Evolutionary conservation across 768 basidiomycete species (phyloP).

Genomic region (Serendipita sp.): DNA sequence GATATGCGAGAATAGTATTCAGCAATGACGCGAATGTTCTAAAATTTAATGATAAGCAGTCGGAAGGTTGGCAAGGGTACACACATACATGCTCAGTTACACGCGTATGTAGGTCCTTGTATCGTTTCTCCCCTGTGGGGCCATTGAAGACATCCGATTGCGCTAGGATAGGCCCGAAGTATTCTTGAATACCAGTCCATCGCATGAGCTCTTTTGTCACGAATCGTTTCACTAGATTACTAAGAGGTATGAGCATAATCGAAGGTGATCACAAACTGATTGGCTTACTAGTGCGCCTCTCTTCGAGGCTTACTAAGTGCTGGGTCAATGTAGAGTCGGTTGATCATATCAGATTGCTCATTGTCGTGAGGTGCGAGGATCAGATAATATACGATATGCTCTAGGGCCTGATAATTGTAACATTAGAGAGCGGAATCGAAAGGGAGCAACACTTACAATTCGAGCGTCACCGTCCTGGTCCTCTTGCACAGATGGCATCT

Average conservation of each 20-base stretch:
- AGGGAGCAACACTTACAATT: constrained; percentile 26
- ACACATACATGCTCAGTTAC: constrained; percentile 86
- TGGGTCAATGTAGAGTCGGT: constrained; percentile 68
- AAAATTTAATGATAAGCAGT: constrained; percentile 3
- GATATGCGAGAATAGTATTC: constrained; percentile 92
- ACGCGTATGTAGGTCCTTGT: constrained; percentile 90
- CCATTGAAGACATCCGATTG: constrained; percentile 67
- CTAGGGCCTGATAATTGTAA: constrained; percentile 50
- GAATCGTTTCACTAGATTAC: constrained; percentile 89
- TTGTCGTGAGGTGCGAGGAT: constrained; percentile 89
- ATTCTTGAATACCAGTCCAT: constrained; percentile 83
- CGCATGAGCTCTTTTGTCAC: constrained; percentile 86
- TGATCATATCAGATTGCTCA: constrained; percentile 93
- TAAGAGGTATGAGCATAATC: constrained; percentile 18
- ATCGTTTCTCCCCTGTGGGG: constrained; percentile 44
- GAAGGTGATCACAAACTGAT: background rate
- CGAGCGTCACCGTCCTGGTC: constrained; percentile 51
- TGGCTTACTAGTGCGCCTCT: constrained; percentile 53
- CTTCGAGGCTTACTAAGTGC: constrained; percentile 60
- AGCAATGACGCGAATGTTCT: constrained; percentile 94
- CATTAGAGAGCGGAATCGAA: background rate
- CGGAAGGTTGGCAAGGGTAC: background rate
- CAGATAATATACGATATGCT: constrained; percentile 89
- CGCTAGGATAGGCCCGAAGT: constrained; percentile 75
- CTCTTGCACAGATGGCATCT: constrained; percentile 84